phyloP scores from a whole-genome alignment of 2,329 filamentous ascomycete genomes.

The Domatiomyces globalis region DNA sequence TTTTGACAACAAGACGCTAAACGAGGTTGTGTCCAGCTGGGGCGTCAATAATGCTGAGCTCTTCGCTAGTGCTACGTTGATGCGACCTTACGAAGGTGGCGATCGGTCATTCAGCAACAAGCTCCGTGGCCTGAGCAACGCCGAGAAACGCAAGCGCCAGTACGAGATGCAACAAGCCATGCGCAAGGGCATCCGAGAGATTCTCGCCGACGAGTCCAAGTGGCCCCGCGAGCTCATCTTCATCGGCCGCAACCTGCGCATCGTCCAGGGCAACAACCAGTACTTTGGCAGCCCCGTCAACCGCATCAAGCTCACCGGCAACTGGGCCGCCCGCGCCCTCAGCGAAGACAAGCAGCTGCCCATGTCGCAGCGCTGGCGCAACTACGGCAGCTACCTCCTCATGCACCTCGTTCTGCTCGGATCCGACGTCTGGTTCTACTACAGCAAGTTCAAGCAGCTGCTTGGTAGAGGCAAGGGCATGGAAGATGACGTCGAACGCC shows the following conservation, averaged over 20 bases:
- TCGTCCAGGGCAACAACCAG: conserved; percentile 87
- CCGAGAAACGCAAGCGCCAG: conserved; percentile 44
- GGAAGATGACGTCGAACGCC: conserved; percentile 83
- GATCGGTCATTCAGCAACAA: conserved; percentile 51
- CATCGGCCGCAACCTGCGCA: conserved; percentile 79
- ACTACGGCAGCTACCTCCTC: conserved; percentile 64
- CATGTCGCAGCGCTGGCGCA: conserved; percentile 47
- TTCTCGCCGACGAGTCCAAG: conserved; percentile 72
- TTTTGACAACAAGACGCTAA: conserved; percentile 74
- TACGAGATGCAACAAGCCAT: conserved; percentile 71
- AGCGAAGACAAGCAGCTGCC: conserved; percentile 56
- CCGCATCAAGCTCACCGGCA: conserved; percentile 81
- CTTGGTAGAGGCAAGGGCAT: conserved; percentile 67
- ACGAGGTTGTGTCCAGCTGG: conserved; percentile 61
- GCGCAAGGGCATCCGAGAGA: conserved; percentile 58
- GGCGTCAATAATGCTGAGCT: conserved; percentile 80
- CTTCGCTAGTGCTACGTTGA: conserved; percentile 77
- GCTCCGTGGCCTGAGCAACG: conserved; percentile 40
- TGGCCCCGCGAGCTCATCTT: conserved; percentile 87
- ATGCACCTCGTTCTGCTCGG: conserved; percentile 64
- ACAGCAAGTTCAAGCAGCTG: conserved; percentile 61
- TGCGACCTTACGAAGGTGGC: conserved; percentile 82
- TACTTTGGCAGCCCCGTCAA: conserved; percentile 80
- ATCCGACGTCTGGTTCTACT: conserved; percentile 72
- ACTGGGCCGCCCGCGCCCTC: conserved; percentile 77